Conservation (phyloP, 495 filamentous ascomycete species). For the Neurospora africana region DNA sequence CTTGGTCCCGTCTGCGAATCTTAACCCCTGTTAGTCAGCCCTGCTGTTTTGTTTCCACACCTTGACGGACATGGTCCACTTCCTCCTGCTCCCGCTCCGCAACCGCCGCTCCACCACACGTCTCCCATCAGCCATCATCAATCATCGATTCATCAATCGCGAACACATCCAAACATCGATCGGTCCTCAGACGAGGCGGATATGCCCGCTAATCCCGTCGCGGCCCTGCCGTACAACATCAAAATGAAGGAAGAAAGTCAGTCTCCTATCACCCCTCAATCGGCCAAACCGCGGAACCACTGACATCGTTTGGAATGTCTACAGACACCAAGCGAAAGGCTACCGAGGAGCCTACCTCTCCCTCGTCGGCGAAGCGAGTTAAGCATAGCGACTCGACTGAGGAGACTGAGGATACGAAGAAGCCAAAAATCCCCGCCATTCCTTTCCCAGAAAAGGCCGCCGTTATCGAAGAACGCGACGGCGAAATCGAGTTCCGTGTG, state of each 20-base stretch:
- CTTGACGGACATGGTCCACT: slow-evolving; percentile 11
- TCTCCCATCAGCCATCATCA: not conserved
- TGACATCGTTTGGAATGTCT: not conserved
- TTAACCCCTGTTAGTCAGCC: not conserved
- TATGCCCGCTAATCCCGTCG: slow-evolving; percentile 4
- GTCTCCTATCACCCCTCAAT: slow-evolving; percentile 1
- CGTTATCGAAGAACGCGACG: slow-evolving; percentile 85
- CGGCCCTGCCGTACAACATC: slow-evolving; percentile 5
- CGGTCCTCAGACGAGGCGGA: not conserved
- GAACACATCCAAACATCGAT: not conserved
- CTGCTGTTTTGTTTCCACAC: slow-evolving; percentile 9
- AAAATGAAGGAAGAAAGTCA: slow-evolving; percentile 42
- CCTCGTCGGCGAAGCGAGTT: slow-evolving; percentile 51
- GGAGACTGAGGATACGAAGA: slow-evolving; percentile 28
- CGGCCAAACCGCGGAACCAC: not conserved
- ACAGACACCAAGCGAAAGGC: slow-evolving; percentile 70
- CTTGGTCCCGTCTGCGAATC: not conserved
- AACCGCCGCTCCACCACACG: not conserved
- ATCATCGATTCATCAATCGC: not conserved
- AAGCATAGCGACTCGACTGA: slow-evolving; percentile 50
- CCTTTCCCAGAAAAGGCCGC: slow-evolving; percentile 88
- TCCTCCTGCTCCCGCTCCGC: not conserved
- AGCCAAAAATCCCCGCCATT: slow-evolving; percentile 45
- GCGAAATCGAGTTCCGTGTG: slow-evolving; percentile 94
- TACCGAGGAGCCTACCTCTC: slow-evolving; percentile 54